phyloP scores from a whole-genome alignment of 441 rosid species.

The Erodium moschatum region DNA sequence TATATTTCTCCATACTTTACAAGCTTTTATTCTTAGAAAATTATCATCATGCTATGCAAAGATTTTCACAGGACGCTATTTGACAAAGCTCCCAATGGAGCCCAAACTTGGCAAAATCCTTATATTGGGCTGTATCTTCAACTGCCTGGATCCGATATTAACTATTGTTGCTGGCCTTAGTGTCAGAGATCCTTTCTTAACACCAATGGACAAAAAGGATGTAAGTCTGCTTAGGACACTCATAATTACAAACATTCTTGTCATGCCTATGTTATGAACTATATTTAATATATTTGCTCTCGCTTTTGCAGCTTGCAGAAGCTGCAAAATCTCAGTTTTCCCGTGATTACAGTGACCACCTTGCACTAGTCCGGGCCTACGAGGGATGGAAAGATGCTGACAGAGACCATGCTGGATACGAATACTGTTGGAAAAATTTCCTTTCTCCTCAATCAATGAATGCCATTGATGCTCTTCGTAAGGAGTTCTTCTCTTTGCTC shows the following conservation, averaged over 20 bases:
- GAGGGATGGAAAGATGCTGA: constrained; percentile 99
- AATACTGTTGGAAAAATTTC: constrained; percentile 97
- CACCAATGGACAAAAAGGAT: constrained; percentile 94
- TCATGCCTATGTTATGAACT: neutral
- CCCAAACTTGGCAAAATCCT: constrained; percentile 99
- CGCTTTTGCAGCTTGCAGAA: constrained; percentile 68
- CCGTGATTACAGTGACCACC: constrained; percentile 95
- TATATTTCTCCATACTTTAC: constrained; percentile 12
- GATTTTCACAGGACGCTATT: constrained; percentile 51
- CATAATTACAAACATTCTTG: neutral
- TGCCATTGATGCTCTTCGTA: constrained; percentile 88
- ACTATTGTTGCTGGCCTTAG: constrained; percentile 94
- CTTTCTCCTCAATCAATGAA: constrained; percentile 91
- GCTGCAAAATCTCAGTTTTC: constrained; percentile 91
- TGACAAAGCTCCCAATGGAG: constrained; percentile 91
- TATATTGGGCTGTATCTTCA: constrained; percentile 86
- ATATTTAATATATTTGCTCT: constrained; percentile 1
- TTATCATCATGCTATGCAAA: neutral
- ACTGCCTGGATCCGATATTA: constrained; percentile 83
- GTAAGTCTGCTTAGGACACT: constrained; percentile 39
- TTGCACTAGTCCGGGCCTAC: constrained; percentile 99
- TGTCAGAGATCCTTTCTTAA: constrained; percentile 94
- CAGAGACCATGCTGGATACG: constrained; percentile 84
- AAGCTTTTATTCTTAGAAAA: constrained; percentile 3
- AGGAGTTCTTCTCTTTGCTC: constrained; percentile 76